Percentiles rank a stretch among this genome's conserved stretches.
Evolutionary conservation across 176 grass and related monocot genomes (phyloP).

Genomic region (Oryza punctata): DNA sequence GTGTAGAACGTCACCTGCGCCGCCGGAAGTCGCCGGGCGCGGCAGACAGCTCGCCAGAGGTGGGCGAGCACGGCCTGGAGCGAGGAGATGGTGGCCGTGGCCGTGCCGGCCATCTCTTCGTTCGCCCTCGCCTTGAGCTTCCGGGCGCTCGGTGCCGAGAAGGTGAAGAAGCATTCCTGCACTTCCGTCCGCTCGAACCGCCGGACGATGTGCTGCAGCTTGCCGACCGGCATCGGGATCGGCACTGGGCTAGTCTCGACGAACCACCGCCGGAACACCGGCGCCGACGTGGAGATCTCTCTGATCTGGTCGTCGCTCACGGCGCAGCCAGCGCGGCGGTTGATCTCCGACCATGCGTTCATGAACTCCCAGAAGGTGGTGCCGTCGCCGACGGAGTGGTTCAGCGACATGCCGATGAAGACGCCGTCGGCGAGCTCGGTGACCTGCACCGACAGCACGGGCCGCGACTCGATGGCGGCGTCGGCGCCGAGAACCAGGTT

Average conservation of each 20-base stretch:
- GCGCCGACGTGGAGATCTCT: not conserved
- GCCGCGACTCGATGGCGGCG: not conserved
- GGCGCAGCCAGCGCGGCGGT: not conserved
- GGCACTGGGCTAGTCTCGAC: not conserved
- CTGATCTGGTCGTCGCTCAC: too few relatives aligned
- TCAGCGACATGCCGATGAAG: not conserved
- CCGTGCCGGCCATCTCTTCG: conserved; percentile 23
- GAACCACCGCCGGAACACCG: not conserved
- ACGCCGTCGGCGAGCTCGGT: not conserved
- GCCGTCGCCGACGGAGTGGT: not conserved
- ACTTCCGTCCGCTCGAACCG: not conserved
- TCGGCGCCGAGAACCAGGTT: not conserved
- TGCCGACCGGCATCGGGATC: not conserved
- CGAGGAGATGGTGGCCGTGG: conserved; percentile 35
- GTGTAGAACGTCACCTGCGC: not conserved
- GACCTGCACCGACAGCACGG: not conserved
- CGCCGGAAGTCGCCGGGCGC: conserved; percentile 31
- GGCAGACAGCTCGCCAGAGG: conserved; percentile 36
- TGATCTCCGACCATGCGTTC: not conserved
- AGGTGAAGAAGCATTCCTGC: conserved; percentile 42
- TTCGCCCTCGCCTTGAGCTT: conserved; percentile 46
- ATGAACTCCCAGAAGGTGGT: not conserved
- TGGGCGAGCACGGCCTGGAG: conserved; percentile 43
- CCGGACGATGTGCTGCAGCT: not conserved
- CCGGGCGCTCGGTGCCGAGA: conserved; percentile 19